Evolutionary conservation across 2,329 filamentous ascomycete species (phyloP), one percentile per base, ranked within the genome.

Genomic region (Nothopassalora personata): DNA sequence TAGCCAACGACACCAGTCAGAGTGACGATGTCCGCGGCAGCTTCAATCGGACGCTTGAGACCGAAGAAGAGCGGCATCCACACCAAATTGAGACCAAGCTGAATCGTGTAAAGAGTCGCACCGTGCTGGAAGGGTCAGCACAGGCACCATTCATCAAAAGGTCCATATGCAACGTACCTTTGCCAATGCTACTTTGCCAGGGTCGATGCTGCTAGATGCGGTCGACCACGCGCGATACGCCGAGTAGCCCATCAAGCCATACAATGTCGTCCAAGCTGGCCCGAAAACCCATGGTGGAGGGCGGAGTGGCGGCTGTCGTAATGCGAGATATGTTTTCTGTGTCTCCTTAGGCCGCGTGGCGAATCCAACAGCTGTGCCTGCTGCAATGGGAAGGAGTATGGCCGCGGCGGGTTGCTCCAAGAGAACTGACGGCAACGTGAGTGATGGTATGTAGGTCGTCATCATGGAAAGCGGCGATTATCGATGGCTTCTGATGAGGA

Each of bases 51-150:
- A 15, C 84, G 83, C 64, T 87, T 86, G 53, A 87, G 71, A n/a
- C 83, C 82, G 72, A 96, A 97, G 82, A 97, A 97, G 10, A 97
- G 82, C 11, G 93, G 93, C 83, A 91, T 97, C 90, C 90, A 97
- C 56, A 87, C 74, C 31, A 96, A 79, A 73, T 97, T 97, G 54
- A 97, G 80, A 10, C 82, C 89, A 6, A 97, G 85, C 76, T 97
- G 92, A 60, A 91, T 80, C 1, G 89, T 89, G 79, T 96, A 97
- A 31, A 97, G 81, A 0, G 88, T 90, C 59, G 90, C 87, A 65
- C 86, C 88, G 65, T 85, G 76, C 75, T 76, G 15, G 13, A 57
- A 62, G 27, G 47, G 15, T 54, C 50, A 58, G 39, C 52, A 15
- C 46, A 27, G 10, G 28, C 10, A 28, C 34, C 13, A 5, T 50